These are phyloP conservation scores for Tetracladium setigerum DNA, from an alignment of 495 filamentous ascomycete genomes.

Conservation along the genomic window DNA sequence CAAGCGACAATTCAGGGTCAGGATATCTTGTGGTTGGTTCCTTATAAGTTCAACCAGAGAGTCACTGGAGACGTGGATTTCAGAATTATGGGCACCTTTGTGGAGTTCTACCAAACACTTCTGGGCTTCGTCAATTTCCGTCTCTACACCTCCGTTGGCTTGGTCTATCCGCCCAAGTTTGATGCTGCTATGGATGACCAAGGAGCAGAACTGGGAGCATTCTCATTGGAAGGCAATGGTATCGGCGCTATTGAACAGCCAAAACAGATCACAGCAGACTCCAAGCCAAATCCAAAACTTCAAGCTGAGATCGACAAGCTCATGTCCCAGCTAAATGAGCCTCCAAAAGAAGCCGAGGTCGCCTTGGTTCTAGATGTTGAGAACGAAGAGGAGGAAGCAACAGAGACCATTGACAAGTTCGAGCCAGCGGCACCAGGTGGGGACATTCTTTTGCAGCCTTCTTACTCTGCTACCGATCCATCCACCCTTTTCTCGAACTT, in stretches of 20 bases:
- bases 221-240: conserved; percentile 71
- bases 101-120: conserved; percentile 96
- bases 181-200: conserved; percentile 78
- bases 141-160: conserved; percentile 80
- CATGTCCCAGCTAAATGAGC: conserved; percentile 40
- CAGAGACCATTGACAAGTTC: conserved; percentile 81
- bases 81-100: conserved; percentile 97
- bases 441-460: conserved; percentile 79
- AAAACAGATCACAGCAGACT: conserved; percentile 13
- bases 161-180: conserved; percentile 94
- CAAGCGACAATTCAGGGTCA: conserved; percentile 98
- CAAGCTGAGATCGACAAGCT: conserved; percentile 49
- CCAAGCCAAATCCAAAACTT: conserved; percentile 34
- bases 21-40: conserved; percentile 94
- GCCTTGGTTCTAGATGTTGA: conserved; percentile 29
- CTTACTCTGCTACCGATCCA: conserved; percentile 45
- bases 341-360: conserved; percentile 34
- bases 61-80: conserved; percentile 93
- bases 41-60: conserved; percentile 92
- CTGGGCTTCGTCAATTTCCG: conserved; percentile 93
- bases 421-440: conserved; percentile 69
- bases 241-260: conserved; percentile 44
- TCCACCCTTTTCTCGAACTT: conserved; percentile 73
- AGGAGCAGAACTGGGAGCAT: conserved; percentile 86
- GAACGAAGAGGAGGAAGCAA: conserved; percentile 39